Percentiles rank a stretch among this genome's conserved stretches.
phyloP scores from a whole-genome alignment of 75 land plant species.

The Selaginella tamariscina region DNA sequence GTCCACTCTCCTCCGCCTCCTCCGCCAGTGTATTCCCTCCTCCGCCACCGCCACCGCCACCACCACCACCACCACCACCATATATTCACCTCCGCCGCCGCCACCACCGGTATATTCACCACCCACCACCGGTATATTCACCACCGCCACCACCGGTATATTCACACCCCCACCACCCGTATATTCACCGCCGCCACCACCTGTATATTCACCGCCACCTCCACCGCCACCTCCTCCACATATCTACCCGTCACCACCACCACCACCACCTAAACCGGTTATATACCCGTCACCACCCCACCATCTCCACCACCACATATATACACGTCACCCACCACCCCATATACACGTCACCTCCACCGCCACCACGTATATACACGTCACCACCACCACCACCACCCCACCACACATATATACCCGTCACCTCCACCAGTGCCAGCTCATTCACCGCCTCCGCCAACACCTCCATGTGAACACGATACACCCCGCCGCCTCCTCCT shows the following conservation, averaged over 20 bases:
- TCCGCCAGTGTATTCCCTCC: background rate
- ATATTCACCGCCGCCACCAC: conserved; percentile 1
- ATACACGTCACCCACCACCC: background rate
- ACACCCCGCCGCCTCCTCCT: background rate
- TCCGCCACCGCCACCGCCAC: background rate
- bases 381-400: background rate
- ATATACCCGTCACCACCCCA: background rate
- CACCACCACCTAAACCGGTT: conserved; percentile 3
- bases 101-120: background rate
- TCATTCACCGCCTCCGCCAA: background rate
- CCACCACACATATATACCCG: background rate
- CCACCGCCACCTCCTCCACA: conserved; percentile 7
- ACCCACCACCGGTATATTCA: background rate
- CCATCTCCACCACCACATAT: conserved; percentile 6
- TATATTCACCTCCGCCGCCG: background rate
- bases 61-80: background rate
- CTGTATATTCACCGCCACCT: background rate
- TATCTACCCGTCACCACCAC: background rate
- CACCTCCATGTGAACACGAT: conserved; percentile 7
- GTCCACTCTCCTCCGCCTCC: background rate
- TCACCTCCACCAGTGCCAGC: conserved; percentile 9
- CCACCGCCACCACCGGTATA: conserved; percentile 8
- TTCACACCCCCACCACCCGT: background rate
- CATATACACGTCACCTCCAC: background rate
- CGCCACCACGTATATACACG: background rate